A percentile compares a stretch with the other conserved stretches of the same genome.
Conservation (phyloP, 352 stramenopile genomes). For the Phytophthora ramorum region DNA sequence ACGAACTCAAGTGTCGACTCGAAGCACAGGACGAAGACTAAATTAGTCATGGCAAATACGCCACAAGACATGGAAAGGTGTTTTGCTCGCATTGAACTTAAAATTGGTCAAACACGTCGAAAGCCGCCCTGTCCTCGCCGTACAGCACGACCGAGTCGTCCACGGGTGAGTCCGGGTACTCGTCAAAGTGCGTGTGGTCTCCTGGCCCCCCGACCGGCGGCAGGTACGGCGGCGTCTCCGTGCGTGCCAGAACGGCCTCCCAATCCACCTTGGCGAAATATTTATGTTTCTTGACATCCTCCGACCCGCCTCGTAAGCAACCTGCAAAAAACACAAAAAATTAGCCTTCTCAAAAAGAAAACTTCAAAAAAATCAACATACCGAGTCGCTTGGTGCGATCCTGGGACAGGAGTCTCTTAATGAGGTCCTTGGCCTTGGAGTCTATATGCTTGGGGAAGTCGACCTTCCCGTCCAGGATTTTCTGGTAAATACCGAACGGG, state of each 20-base stretch:
- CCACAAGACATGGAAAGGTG: constrained; percentile 30
- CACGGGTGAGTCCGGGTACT: constrained; percentile 92
- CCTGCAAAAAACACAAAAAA: constrained; percentile 45
- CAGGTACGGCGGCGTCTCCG: constrained; percentile 84
- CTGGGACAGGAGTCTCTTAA: constrained; percentile 92
- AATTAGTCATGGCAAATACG: not conserved
- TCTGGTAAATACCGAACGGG: constrained; percentile 94
- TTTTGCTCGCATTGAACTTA: constrained; percentile 54
- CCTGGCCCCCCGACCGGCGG: constrained; percentile 82
- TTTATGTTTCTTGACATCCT: constrained; percentile 94
- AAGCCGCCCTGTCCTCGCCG: constrained; percentile 83
- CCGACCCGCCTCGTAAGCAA: constrained; percentile 90
- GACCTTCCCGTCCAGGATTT: constrained; percentile 92
- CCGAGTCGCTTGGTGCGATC: constrained; percentile 91
- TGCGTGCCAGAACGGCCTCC: constrained; percentile 77
- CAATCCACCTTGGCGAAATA: constrained; percentile 91
- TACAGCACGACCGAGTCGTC: constrained; percentile 87
- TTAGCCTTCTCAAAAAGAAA: not conserved
- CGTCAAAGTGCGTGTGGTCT: constrained; percentile 94
- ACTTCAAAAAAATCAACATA: constrained; percentile 33
- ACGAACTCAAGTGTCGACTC: not conserved
- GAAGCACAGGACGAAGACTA: not conserved
- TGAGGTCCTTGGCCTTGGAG: constrained; percentile 90
- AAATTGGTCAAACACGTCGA: constrained; percentile 90
- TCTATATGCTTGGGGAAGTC: constrained; percentile 93